Evolutionary conservation across 805 yeast genomes (phyloP).

Genomic region (Debaryomyces castellii): DNA sequence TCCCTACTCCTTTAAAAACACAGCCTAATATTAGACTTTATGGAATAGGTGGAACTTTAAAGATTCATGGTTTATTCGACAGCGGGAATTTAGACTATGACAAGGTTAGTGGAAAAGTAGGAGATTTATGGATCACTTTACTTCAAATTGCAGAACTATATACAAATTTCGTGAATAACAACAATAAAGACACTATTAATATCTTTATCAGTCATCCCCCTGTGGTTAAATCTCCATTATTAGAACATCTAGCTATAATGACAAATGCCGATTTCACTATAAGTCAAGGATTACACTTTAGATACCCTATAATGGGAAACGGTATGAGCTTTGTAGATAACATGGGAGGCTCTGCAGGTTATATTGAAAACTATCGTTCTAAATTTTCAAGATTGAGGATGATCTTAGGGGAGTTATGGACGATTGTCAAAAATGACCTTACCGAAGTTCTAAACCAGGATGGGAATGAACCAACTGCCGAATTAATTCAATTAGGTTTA

Average conservation of each 20-base stretch:
- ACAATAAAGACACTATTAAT: conserved; percentile 46
- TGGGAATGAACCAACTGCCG: conserved; percentile 27
- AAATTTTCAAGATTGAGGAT: conserved; percentile 62
- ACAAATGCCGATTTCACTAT: conserved; percentile 72
- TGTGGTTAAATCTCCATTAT: conserved; percentile 65
- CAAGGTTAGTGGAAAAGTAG: conserved; percentile 32
- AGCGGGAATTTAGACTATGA: conserved; percentile 19
- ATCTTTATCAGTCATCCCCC: conserved; percentile 69
- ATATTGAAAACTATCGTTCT: conserved; percentile 57
- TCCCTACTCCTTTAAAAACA: conserved; percentile 42
- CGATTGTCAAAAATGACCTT: conserved; percentile 54
- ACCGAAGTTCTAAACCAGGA: conserved; percentile 40
- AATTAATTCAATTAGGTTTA: conserved; percentile 53
- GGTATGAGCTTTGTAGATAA: conserved; percentile 63
- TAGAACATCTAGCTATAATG: conserved; percentile 65
- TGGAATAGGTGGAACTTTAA: conserved; percentile 73
- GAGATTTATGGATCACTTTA: conserved; percentile 73
- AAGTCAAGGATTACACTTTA: conserved; percentile 70
- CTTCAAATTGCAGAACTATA: conserved; percentile 67
- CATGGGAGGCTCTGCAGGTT: conserved; percentile 34
- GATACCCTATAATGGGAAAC: conserved; percentile 68
- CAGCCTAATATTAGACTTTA: conserved; percentile 50
- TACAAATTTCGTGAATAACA: conserved; percentile 12
- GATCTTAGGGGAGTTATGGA: conserved; percentile 65
- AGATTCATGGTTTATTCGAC: conserved; percentile 66